Percentiles rank a stretch among this genome's conserved stretches.
Conservation (phyloP, 306 rosid species). For the Quercus wislizeni region DNA sequence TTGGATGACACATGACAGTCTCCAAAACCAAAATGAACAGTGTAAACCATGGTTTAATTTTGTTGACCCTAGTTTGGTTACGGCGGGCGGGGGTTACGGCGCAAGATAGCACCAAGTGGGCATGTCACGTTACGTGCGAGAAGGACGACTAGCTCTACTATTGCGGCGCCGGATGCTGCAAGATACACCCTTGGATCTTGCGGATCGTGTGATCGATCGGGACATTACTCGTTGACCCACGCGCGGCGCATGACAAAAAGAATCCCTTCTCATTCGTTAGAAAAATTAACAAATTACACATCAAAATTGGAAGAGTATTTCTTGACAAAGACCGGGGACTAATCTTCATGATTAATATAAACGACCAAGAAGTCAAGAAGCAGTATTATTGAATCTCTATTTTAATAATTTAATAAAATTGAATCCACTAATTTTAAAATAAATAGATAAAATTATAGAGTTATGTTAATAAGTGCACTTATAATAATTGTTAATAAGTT, state of each 20-base stretch:
- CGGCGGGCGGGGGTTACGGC: slow-evolving; percentile 30
- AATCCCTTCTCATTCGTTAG: too few species aligned
- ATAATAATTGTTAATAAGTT: too few species aligned
- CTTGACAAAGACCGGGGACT: too few species aligned
- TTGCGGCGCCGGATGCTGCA: slow-evolving; percentile 60
- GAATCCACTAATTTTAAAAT: too few species aligned
- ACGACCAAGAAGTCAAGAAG: too few species aligned
- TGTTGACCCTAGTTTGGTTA: slow-evolving; percentile 25
- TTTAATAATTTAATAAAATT: too few species aligned
- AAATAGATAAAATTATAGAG: too few species aligned
- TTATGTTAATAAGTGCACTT: too few species aligned
- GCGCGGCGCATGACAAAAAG: not conserved
- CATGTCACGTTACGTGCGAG: slow-evolving; percentile 33
- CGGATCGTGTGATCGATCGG: not conserved
- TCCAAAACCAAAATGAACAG: not conserved
- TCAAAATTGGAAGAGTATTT: too few species aligned
- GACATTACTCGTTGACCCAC: slow-evolving; percentile 1
- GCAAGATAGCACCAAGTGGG: slow-evolving; percentile 19
- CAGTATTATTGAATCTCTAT: too few species aligned
- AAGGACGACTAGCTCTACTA: slow-evolving; percentile 25
- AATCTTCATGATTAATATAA: too few species aligned
- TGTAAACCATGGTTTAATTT: slow-evolving; percentile 25
- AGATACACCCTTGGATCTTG: slow-evolving; percentile 1
- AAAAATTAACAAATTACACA: too few species aligned
- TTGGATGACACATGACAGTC: not conserved